Conservation (phyloP, 2,329 filamentous ascomycete species). For the Monosporascus cannonballus region DNA sequence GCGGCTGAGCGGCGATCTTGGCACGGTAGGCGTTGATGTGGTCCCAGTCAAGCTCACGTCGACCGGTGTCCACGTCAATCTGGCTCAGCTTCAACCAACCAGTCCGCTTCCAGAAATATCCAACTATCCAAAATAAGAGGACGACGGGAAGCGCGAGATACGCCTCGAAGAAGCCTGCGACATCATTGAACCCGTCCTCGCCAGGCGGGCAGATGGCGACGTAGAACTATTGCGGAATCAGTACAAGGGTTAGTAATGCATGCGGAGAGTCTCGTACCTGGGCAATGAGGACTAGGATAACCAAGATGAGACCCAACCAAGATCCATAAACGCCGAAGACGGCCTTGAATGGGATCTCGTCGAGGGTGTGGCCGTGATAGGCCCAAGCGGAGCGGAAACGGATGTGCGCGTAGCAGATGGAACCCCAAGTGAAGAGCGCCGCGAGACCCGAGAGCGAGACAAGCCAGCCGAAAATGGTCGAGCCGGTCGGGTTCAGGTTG, state of each 20-base stretch:
- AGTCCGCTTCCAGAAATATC: conserved; percentile 59
- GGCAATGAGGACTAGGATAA: conserved; percentile 49
- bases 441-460: conserved; percentile 58
- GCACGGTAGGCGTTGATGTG: conserved; percentile 43
- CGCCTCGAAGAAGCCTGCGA: conserved; percentile 45
- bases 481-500: conserved; percentile 37
- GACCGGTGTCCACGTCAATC: conserved; percentile 62
- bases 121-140: conserved; percentile 44
- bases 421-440: conserved; percentile 63
- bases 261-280: conserved; percentile 30
- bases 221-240: conserved; percentile 32
- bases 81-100: conserved; percentile 51
- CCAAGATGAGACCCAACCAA: conserved; percentile 55
- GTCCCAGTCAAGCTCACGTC: conserved; percentile 58
- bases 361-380: conserved; percentile 52
- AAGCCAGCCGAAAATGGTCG: conserved; percentile 58
- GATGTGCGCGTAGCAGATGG: conserved; percentile 63
- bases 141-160: conserved; percentile 51
- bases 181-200: conserved; percentile 24
- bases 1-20: conserved; percentile 37
- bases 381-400: conserved; percentile 62
- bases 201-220: conserved; percentile 32
- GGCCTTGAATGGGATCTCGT: conserved; percentile 62
- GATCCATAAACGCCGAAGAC: conserved; percentile 57
- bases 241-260: background rate